These are phyloP conservation scores for Pleurotus tuoliensis DNA, from an alignment of 768 basidiomycete species.

Conservation along the genomic window DNA sequence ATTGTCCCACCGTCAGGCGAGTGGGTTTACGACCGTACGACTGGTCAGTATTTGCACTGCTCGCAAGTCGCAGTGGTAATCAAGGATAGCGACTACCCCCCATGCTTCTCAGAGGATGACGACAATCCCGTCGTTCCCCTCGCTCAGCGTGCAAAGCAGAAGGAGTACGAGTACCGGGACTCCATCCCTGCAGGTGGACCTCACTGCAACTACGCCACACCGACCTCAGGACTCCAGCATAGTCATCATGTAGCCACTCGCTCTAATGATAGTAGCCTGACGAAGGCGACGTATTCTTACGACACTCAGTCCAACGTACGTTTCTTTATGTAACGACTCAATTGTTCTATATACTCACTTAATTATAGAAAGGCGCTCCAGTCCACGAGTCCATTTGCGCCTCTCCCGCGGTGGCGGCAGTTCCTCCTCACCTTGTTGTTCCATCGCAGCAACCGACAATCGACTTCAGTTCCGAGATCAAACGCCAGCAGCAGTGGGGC, in stretches of 20 bases:
- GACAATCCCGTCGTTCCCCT: too few relatives aligned
- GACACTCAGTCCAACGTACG: background rate
- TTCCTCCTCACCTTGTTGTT: slow-evolving; percentile 6
- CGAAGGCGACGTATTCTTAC: background rate
- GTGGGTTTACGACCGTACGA: background rate
- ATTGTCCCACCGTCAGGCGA: background rate
- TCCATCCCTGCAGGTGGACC: too few relatives aligned
- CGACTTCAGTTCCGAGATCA: background rate
- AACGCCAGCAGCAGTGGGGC: background rate
- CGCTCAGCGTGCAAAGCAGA: too few relatives aligned
- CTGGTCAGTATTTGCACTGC: background rate
- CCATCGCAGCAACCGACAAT: slow-evolving; percentile 7
- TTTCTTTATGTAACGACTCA: background rate
- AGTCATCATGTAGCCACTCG: background rate
- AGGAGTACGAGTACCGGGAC: too few relatives aligned
- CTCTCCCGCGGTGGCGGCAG: background rate
- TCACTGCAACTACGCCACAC: background rate
- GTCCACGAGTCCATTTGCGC: background rate
- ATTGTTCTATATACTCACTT: too few relatives aligned
- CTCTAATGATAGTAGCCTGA: background rate
- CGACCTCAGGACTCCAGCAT: background rate
- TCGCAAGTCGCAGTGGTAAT: background rate
- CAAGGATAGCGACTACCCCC: background rate
- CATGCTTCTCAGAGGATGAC: background rate
- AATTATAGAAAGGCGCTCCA: background rate